Percentiles rank a stretch among this genome's conserved stretches.
Evolutionary conservation across 306 rosid genomes (phyloP).

Genomic region (Oemleria cerasiformis): DNA sequence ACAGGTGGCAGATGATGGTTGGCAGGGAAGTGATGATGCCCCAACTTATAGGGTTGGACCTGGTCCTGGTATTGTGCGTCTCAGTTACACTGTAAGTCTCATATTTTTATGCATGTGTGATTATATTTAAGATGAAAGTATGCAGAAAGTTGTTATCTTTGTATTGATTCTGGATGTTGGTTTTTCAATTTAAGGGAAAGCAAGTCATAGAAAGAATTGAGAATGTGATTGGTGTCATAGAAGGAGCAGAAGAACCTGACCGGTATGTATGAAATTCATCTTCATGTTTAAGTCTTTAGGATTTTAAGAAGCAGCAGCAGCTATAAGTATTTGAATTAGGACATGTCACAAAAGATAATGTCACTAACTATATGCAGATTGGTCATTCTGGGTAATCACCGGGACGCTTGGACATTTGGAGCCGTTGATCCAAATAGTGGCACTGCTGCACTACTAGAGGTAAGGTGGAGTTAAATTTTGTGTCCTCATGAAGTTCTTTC

Average conservation of each 20-base stretch:
- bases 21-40: conserved; percentile 66
- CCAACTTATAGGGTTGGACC: conserved; percentile 61
- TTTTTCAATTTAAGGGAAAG: conserved; percentile 41
- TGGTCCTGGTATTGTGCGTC: conserved; percentile 67
- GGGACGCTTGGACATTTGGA: conserved; percentile 86
- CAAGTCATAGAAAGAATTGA: conserved; percentile 46
- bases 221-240: conserved; percentile 66
- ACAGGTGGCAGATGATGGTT: conserved; percentile 52
- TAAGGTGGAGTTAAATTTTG: conserved; percentile 18
- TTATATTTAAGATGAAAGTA: not conserved
- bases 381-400: conserved; percentile 75
- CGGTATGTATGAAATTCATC: conserved; percentile 33
- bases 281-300: not conserved
- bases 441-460: conserved; percentile 72
- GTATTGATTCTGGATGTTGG: conserved; percentile 5
- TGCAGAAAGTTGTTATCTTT: not conserved
- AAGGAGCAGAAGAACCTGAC: conserved; percentile 79
- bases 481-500: conserved; percentile 7
- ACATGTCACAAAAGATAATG: not conserved
- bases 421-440: conserved; percentile 86
- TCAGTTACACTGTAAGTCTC: conserved; percentile 47
- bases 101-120: not conserved
- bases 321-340: not conserved
- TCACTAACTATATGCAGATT: conserved; percentile 35
- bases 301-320: not conserved